phyloP scores from a whole-genome alignment of 768 basidiomycete genomes.

The Leucosporidium yakuticum region DNA sequence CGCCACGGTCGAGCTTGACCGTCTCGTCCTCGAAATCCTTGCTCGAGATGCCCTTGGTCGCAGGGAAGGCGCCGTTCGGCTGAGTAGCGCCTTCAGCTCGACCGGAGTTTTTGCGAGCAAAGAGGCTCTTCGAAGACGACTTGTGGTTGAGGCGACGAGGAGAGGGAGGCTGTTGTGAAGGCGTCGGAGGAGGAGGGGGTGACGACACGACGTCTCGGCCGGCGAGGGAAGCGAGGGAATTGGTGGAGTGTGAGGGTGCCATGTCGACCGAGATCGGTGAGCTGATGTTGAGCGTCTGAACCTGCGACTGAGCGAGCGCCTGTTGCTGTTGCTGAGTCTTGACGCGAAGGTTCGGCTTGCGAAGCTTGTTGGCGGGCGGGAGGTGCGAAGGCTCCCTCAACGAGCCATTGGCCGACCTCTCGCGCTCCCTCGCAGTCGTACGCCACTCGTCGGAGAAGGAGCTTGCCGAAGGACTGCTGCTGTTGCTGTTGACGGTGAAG shows the following conservation, averaged over 20 bases:
- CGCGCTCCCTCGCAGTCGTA: no score
- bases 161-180: background rate
- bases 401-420: background rate
- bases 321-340: slow-evolving; percentile 2
- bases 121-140: slow-evolving; percentile 1
- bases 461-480: background rate
- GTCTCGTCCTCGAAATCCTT: slow-evolving; percentile 31
- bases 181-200: background rate
- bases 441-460: background rate
- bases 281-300: background rate
- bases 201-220: background rate
- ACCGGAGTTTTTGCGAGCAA: background rate
- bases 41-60: slow-evolving; percentile 16
- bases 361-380: slow-evolving; percentile 12
- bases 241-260: no score
- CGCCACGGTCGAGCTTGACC: slow-evolving; percentile 15
- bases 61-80: background rate
- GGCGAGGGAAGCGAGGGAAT: background rate
- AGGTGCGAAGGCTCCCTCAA: background rate
- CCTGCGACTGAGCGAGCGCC: background rate
- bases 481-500: background rate
- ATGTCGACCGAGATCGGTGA: background rate
- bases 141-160: slow-evolving; percentile 5
- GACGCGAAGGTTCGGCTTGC: slow-evolving; percentile 10
- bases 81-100: background rate